Base-by-base conservation (phyloP, 495 filamentous ascomycete genomes). In the Penicillium atrosanguineum region DNA sequence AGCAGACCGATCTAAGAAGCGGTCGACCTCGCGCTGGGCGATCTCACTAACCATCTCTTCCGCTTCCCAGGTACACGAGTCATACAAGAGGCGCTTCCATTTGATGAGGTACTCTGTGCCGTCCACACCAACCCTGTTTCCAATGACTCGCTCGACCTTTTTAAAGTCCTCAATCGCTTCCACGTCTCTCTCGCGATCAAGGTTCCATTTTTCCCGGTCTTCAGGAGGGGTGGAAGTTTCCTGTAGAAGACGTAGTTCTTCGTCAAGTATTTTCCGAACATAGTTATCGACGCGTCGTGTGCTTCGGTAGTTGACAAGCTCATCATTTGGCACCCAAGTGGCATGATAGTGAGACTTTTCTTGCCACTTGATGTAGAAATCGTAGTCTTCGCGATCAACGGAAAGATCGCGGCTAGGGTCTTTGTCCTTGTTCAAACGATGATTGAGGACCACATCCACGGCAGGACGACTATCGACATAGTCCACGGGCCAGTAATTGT, bases 311-410 rank as follows among this genome's bases (percentile, higher is more conserved):
- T 86, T 82, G 7, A 75, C 64, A 25, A 96, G 78, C 42, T 71
- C 78, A 46, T 89, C 86, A 20, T 86, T 83, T 0, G 83, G 83
- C 69, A 96, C 90, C 95, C 95, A 97, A 3, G 93, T 94, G 26
- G 92, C 86, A 74, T 99, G 94, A 59, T 91, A 89, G 68, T 97
- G 89, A 20, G 94, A 95, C 70, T 90, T 88, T 55, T 83, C 87
- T 69, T 96, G 90, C 94, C 94, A 99, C 77, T 99, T 99, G 61
- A 99, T 92, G 64, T 87, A 90, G 67, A 90, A 98, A 53, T 96
- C 88, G 56, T 91, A 97, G 60, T 96, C 88, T 48, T 90, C 82
- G 55, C 88, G 88, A 19, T 78, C 80, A 37, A 82, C 55, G 48
- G 85, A 75, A n/a, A 69, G 62, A 19, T 78, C 73, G 23, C 72